Percentiles rank a stretch among this genome's conserved stretches.
Conservation (phyloP, 2,329 filamentous ascomycete genomes). For the Neonectria faginata region DNA sequence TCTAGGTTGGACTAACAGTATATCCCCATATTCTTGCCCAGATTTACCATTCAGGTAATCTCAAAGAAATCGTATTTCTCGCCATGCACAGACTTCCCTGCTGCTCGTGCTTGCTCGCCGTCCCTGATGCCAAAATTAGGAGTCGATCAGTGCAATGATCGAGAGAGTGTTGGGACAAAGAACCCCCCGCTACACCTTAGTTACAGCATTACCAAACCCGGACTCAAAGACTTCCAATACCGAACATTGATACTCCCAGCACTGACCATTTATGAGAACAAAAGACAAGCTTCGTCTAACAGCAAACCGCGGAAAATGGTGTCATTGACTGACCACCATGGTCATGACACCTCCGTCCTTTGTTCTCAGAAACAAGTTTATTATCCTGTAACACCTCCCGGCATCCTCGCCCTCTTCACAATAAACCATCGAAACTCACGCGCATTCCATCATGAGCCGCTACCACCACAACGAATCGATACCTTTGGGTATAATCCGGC, state of each 20-base stretch:
- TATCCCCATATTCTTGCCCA: not conserved
- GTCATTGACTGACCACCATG: not conserved
- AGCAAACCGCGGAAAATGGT: not conserved
- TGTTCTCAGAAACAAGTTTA: constrained; percentile 38
- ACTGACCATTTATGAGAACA: not conserved
- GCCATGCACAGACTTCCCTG: constrained; percentile 9
- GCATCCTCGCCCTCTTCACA: not conserved
- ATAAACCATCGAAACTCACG: constrained; percentile 12
- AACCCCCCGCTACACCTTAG: constrained; percentile 28
- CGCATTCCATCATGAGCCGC: constrained; percentile 26
- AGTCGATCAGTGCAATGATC: constrained; percentile 4
- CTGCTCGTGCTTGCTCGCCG: constrained; percentile 2
- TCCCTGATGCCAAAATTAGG: constrained; percentile 28
- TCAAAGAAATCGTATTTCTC: constrained; percentile 32
- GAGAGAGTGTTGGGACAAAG: constrained; percentile 35
- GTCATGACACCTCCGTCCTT: constrained; percentile 26
- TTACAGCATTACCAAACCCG: constrained; percentile 23
- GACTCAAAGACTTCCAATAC: constrained; percentile 31
- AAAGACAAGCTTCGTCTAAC: constrained; percentile 4
- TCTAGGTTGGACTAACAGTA: constrained; percentile 30
- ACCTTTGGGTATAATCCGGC: constrained; percentile 6
- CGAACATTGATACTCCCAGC: not conserved
- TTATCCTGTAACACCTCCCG: constrained; percentile 32
- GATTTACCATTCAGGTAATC: constrained; percentile 15
- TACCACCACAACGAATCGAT: not conserved